A percentile compares a stretch with the other conserved stretches of the same genome.
These are phyloP conservation scores for Saturnispora bothae DNA, from an alignment of 805 yeast genomes.

Conservation along the genomic window DNA sequence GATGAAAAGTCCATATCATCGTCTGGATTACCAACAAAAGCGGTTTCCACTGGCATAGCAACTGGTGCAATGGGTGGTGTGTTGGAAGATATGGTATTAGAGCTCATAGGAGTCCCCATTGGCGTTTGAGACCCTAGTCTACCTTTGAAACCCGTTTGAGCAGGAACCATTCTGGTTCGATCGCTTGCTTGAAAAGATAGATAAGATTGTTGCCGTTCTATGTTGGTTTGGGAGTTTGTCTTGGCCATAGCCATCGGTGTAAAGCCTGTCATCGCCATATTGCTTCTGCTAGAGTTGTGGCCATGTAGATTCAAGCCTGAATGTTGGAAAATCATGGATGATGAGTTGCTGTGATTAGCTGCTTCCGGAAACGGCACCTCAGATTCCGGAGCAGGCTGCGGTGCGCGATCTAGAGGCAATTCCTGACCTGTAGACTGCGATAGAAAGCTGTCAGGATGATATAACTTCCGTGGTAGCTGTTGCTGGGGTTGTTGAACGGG, in stretches of 20 bases:
- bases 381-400: too few relatives aligned
- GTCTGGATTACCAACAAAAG: conserved; percentile 1
- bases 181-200: conserved; percentile 10
- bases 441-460: conserved; percentile 18
- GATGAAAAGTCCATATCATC: conserved; percentile 14
- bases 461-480: conserved; percentile 4
- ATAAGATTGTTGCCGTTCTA: conserved; percentile 17
- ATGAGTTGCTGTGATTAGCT: conserved; percentile 1
- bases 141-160: not conserved
- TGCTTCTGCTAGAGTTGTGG: conserved; percentile 4
- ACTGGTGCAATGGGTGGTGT: not conserved
- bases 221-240: not conserved
- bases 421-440: conserved; percentile 48
- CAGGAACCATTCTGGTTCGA: not conserved
- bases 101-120: not conserved
- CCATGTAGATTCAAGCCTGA: conserved; percentile 15
- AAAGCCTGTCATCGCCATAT: conserved; percentile 1
- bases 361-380: too few relatives aligned
- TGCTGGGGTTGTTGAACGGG: not conserved
- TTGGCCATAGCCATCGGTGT: conserved; percentile 1
- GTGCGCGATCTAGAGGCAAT: not conserved
- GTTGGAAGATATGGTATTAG: not conserved
- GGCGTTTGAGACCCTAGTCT: not conserved
- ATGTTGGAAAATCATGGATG: conserved; percentile 19
- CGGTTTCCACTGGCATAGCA: not conserved